Evolutionary conservation across 768 basidiomycete species (phyloP), one percentile per base, ranked within the genome.

Genomic region (Mycena vitilis): DNA sequence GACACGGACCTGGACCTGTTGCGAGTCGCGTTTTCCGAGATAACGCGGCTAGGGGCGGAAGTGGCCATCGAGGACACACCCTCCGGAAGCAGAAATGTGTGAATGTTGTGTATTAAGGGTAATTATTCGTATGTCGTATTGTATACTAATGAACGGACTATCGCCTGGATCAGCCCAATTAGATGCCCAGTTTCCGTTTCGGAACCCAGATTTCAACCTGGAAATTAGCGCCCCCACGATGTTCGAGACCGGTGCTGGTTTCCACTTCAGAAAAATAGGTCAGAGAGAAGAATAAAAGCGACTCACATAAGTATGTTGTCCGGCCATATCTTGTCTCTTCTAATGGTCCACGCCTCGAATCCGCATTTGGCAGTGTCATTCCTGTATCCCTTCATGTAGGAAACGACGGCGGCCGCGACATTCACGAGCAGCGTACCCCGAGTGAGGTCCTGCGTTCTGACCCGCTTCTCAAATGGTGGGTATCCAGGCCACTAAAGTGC

Each of bases 1-100:
- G 95, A 97, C 74, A 84, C 86, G 5, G 93, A 96, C 76, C 85
- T 97, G 15, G 95, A 97, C 74, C 83, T 90, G 23, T 86, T 97
- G 52, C 87, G 87, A 75, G 88, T 82, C 22, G 93, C 94, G 0
- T 95, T 95, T 75, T 94, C 92, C 10, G 94, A 95, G 73, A 95
- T 95, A 37, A 95, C 94, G 18, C 84, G 94, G 42, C 84, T 95
- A 15, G 86, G 88, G 7, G 84, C 90, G 3, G 91, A 94, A 73
- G 85, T 91, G 10, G 85, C 89, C 6, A 77, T 85, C 22, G 91
- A 91, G 67, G 72, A 62, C 22, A 63, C 71, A 15, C 37, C 64
- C 12, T 34, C 60, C 20, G 60, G 44, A 9, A 52, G 53, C 0
- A n/a, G 23, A 59, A 34, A 30, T 15, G 18, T 15, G 38, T 48